These are phyloP conservation scores for Cephalotrichum gorgonifer DNA, from an alignment of 2,329 filamentous ascomycete species.

Conservation along the genomic window DNA sequence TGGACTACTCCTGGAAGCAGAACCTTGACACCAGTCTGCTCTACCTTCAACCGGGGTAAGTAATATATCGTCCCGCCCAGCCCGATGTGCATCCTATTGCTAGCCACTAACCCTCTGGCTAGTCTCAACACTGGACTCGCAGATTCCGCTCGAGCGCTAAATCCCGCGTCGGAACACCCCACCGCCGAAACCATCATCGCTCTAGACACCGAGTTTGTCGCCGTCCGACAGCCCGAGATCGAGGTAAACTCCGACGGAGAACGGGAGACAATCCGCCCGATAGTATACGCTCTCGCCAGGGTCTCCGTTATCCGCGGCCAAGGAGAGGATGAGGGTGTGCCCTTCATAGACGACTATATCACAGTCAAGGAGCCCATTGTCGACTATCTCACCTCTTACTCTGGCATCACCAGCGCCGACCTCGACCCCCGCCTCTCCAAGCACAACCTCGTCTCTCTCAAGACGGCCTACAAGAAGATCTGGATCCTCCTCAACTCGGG, in stretches of 20 bases:
- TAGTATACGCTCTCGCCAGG: conserved; percentile 82
- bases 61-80: conserved; percentile 2
- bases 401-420: conserved; percentile 78
- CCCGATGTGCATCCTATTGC: conserved; percentile 6
- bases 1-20: conserved; percentile 81
- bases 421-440: conserved; percentile 67
- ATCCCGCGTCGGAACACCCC: conserved; percentile 52
- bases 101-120: background rate
- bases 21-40: conserved; percentile 75
- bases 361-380: conserved; percentile 82
- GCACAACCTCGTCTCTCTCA: conserved; percentile 78
- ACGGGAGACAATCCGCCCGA: conserved; percentile 82
- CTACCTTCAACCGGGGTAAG: conserved; percentile 57
- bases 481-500: conserved; percentile 94
- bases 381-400: conserved; percentile 91
- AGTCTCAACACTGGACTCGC: conserved; percentile 11
- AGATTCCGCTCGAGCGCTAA: conserved; percentile 51
- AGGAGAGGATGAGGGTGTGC: conserved; percentile 66
- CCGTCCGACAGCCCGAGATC: conserved; percentile 84
- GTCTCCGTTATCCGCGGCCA: conserved; percentile 80
- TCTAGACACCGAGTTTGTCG: conserved; percentile 93
- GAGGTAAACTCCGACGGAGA: conserved; percentile 93
- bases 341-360: conserved; percentile 98
- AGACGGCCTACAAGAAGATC: conserved; percentile 93
- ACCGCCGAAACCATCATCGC: conserved; percentile 67